These are phyloP conservation scores for Gnetum montanum DNA, from an alignment of 75 land plant species.

Conservation along the genomic window DNA sequence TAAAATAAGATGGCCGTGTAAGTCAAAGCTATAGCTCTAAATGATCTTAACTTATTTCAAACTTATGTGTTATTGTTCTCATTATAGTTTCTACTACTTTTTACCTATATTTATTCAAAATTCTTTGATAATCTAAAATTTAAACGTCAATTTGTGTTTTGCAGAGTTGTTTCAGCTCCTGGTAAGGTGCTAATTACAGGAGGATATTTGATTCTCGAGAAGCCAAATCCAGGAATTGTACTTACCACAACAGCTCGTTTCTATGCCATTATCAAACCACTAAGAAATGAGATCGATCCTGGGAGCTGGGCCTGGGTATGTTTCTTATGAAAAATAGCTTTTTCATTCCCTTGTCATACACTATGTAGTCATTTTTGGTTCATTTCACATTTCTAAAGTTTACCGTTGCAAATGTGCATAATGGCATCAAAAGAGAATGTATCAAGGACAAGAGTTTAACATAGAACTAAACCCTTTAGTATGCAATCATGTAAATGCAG, in stretches of 20 bases:
- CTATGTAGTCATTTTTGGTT: neutral
- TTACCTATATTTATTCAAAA: too few relatives aligned
- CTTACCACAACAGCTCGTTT: constrained; percentile 83
- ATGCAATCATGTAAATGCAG: neutral
- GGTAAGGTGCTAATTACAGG: constrained; percentile 96
- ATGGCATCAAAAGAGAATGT: too few relatives aligned
- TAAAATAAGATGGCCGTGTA: too few relatives aligned
- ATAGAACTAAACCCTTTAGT: neutral
- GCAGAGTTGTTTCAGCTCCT: constrained; percentile 80
- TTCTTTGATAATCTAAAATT: too few relatives aligned
- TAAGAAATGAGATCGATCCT: constrained; percentile 29
- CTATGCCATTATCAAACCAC: constrained; percentile 70
- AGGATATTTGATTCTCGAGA: constrained; percentile 78
- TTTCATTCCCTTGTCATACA: neutral
- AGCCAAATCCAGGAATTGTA: constrained; percentile 83
- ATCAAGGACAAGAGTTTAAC: neutral
- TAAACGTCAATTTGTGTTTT: neutral
- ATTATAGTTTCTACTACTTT: too few relatives aligned
- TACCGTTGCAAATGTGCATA: neutral
- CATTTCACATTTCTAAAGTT: neutral
- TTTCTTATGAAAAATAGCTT: neutral
- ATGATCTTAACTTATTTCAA: too few relatives aligned
- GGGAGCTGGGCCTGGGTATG: constrained; percentile 90
- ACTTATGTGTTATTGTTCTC: too few relatives aligned
- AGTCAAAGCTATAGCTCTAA: too few relatives aligned